A percentile compares a stretch with the other conserved stretches of the same genome.
Conservation (phyloP, 2,329 filamentous ascomycete species). For the Ascochyta pisi region DNA sequence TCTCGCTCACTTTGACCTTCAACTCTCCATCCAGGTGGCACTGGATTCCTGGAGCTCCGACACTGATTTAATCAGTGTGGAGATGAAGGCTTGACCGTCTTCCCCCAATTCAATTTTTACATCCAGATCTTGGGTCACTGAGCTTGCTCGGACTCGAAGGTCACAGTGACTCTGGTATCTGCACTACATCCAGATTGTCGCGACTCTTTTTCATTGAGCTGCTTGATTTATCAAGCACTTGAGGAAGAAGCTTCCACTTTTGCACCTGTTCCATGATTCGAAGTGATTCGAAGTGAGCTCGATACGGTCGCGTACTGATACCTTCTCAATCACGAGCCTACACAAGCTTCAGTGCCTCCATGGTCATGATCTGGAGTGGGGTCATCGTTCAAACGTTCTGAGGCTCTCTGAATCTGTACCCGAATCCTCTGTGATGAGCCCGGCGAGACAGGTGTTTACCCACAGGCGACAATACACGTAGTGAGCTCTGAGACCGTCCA, state of each 20-base stretch:
- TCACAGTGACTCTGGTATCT: constrained; percentile 27
- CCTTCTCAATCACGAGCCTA: no score
- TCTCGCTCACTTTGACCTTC: background rate
- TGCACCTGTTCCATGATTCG: background rate
- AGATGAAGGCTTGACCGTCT: background rate
- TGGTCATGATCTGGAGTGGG: no score
- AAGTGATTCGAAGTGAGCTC: background rate
- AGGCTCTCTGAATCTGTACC: no score
- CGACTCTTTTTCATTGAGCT: constrained; percentile 32
- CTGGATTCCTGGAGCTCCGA: background rate
- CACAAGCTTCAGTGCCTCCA: no score
- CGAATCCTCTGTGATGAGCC: no score
- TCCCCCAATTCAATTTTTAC: constrained; percentile 17
- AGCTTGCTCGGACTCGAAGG: constrained; percentile 13
- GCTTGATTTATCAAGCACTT: constrained; percentile 27
- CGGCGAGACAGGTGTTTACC: no score
- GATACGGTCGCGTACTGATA: background rate
- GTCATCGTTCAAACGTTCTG: no score
- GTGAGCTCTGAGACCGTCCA: no score
- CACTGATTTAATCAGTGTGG: background rate
- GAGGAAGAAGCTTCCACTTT: constrained; percentile 24
- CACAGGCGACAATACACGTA: no score
- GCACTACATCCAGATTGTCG: constrained; percentile 22
- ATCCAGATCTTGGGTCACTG: constrained; percentile 5
- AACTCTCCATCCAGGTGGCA: background rate